Conservation (phyloP, 2,329 filamentous ascomycete species). For the Talaromyces islandicus region DNA sequence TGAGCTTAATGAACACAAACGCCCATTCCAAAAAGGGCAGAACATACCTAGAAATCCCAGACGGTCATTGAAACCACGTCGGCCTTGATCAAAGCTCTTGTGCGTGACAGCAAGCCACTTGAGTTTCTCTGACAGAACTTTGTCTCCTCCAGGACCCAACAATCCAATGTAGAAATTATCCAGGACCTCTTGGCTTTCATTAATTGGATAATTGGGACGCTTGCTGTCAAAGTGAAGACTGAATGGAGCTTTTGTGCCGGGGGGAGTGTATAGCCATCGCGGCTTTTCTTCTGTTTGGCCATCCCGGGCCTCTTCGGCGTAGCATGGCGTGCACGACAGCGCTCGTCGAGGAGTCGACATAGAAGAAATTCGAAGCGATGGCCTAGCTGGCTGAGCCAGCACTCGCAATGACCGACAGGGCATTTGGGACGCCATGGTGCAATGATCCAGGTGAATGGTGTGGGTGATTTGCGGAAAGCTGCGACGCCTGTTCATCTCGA, state of each 20-base stretch:
- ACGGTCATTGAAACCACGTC: slow-evolving; percentile 89
- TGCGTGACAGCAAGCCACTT: slow-evolving; percentile 98
- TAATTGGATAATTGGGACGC: slow-evolving; percentile 54
- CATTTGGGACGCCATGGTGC: slow-evolving; percentile 44
- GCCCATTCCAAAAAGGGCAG: background rate
- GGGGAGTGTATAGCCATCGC: slow-evolving; percentile 66
- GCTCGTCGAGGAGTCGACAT: slow-evolving; percentile 17
- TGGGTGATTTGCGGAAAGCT: background rate
- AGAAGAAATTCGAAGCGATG: slow-evolving; percentile 8
- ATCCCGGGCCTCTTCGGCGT: slow-evolving; percentile 19
- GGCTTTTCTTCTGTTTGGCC: slow-evolving; percentile 40
- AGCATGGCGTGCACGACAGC: slow-evolving; percentile 20
- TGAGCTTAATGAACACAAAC: background rate
- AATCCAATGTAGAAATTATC: slow-evolving; percentile 73
- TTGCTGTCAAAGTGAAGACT: slow-evolving; percentile 28
- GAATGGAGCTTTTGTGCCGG: slow-evolving; percentile 63
- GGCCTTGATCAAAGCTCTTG: slow-evolving; percentile 95
- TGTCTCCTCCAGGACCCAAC: slow-evolving; percentile 66
- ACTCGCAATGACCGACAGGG: slow-evolving; percentile 36
- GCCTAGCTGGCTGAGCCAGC: slow-evolving; percentile 25
- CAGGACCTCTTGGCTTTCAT: slow-evolving; percentile 66
- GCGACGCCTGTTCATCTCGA: background rate
- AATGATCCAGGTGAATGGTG: background rate
- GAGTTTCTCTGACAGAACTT: slow-evolving; percentile 76
- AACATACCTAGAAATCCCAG: slow-evolving; percentile 76